phyloP scores from a whole-genome alignment of 441 rosid species.

The Pelargonium cotyledonis region DNA sequence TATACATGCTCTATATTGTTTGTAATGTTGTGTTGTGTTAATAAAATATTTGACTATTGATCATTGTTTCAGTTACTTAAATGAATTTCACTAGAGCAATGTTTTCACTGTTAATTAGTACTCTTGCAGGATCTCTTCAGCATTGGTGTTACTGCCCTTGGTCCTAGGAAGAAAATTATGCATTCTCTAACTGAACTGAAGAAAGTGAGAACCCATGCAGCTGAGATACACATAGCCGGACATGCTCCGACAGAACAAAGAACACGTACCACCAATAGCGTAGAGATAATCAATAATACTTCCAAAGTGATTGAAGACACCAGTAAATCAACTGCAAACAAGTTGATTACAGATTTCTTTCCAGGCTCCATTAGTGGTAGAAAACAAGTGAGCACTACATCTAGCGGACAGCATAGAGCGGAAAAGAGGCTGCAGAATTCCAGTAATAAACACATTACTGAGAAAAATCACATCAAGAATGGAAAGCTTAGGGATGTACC shows the following conservation, averaged over 20 bases:
- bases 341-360: conserved; percentile 84
- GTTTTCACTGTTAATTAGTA: background rate
- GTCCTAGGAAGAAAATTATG: conserved; percentile 84
- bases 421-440: conserved; percentile 31
- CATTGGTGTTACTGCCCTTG: conserved; percentile 79
- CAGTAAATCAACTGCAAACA: conserved; percentile 44
- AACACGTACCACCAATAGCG: conserved; percentile 23
- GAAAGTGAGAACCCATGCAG: conserved; percentile 26
- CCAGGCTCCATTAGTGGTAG: conserved; percentile 34
- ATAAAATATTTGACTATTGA: background rate
- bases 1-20: background rate
- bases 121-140: conserved; percentile 54
- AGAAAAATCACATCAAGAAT: conserved; percentile 31
- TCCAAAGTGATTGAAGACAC: conserved; percentile 34
- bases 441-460: conserved; percentile 23
- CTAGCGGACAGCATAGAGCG: conserved; percentile 27
- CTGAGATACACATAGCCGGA: conserved; percentile 22
- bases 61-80: background rate
- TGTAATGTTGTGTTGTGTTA: too few species aligned
- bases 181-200: conserved; percentile 58
- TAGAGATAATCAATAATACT: conserved; percentile 31
- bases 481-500: conserved; percentile 60
- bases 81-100: background rate
- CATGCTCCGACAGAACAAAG: conserved; percentile 18
- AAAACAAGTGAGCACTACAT: conserved; percentile 31